Evolutionary conservation across 129 eudicot species (phyloP).

Genomic region (Flaveria robusta): DNA sequence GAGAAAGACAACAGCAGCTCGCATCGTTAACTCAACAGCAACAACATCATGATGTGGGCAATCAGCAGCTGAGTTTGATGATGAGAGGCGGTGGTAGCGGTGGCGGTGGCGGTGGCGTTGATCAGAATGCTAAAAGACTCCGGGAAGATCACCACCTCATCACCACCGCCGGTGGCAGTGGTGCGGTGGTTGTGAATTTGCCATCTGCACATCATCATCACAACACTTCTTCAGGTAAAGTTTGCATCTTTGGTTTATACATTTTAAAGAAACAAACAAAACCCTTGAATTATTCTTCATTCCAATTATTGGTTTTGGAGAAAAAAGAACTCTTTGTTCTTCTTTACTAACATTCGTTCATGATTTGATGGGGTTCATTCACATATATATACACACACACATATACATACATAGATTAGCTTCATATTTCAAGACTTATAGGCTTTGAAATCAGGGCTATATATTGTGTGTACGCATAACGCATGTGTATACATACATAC

Average conservation of each 20-base stretch:
- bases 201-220: slow-evolving; percentile 33
- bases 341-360: slow-evolving; percentile 3
- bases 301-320: slow-evolving; percentile 32
- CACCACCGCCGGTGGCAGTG: slow-evolving; percentile 23
- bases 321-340: background rate
- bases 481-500: background rate
- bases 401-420: slow-evolving; percentile 34
- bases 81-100: slow-evolving; percentile 42
- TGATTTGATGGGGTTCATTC: slow-evolving; percentile 21
- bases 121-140: slow-evolving; percentile 45
- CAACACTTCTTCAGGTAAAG: slow-evolving; percentile 39
- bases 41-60: slow-evolving; percentile 36
- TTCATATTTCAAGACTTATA: slow-evolving; percentile 40
- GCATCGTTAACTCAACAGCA: slow-evolving; percentile 33
- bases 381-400: background rate
- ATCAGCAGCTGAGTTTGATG: slow-evolving; percentile 42
- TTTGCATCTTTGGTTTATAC: slow-evolving; percentile 1
- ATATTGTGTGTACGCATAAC: slow-evolving; percentile 19
- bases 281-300: slow-evolving; percentile 27
- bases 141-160: slow-evolving; percentile 47
- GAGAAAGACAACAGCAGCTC: slow-evolving; percentile 68
- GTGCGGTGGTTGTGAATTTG: slow-evolving; percentile 22
- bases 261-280: slow-evolving; percentile 36
- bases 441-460: slow-evolving; percentile 36
- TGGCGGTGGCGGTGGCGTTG: slow-evolving; percentile 17